Evolutionary conservation across 192 early-diverging fungal species (phyloP).

Genomic region (Pilobolus umbonatus): DNA sequence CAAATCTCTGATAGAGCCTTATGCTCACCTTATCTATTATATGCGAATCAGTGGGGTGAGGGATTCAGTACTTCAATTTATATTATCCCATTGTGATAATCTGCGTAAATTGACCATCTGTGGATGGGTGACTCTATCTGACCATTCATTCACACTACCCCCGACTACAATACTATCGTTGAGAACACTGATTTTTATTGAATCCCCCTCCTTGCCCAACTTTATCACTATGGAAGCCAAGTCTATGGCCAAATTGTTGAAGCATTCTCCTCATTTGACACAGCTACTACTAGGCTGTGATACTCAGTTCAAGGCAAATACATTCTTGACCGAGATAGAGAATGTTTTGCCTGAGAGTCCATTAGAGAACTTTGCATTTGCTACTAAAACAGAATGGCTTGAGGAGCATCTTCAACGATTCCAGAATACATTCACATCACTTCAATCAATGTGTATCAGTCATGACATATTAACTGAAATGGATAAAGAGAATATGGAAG

Average conservation of each 20-base stretch:
- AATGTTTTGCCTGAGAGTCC: not conserved
- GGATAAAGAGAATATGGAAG: not conserved
- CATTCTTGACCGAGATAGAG: conserved; percentile 8
- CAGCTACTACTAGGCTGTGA: not conserved
- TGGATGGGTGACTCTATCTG: conserved; percentile 19
- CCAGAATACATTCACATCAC: not conserved
- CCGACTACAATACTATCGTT: not conserved
- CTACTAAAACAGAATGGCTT: conserved; percentile 5
- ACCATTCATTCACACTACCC: conserved; percentile 3
- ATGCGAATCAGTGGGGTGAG: conserved; percentile 6
- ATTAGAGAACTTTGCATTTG: not conserved
- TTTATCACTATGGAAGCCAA: conserved; percentile 8
- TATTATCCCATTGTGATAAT: conserved; percentile 8
- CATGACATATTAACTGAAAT: not conserved
- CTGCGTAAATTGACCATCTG: not conserved
- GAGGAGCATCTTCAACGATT: not conserved
- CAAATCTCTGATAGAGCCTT: not conserved
- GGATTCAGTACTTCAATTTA: conserved; percentile 9
- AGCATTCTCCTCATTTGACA: conserved; percentile 2
- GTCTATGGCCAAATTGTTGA: not conserved
- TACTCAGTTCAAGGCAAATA: conserved; percentile 6
- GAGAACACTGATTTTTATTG: not conserved
- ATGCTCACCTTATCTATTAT: not conserved
- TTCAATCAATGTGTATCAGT: not conserved
- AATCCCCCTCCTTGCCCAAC: not conserved